A percentile compares a stretch with the other conserved stretches of the same genome.
These are phyloP conservation scores for Diplodia mutila DNA, from an alignment of 2,329 filamentous ascomycete genomes.

Conservation along the genomic window DNA sequence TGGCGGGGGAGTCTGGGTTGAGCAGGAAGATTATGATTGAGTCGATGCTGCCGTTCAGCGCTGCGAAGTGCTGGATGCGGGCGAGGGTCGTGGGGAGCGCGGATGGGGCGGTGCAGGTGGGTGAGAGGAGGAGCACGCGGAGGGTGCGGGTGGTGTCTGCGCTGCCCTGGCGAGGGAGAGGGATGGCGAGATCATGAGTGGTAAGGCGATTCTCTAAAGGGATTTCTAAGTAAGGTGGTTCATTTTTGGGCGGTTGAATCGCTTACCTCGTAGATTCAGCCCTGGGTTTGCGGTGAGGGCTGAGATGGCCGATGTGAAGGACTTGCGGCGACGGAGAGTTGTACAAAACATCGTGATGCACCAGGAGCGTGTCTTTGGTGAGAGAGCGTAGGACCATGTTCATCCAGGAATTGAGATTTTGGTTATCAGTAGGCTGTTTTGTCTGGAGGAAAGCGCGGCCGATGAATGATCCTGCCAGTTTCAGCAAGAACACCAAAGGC, in stretches of 20 bases:
- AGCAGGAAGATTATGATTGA: slow-evolving; percentile 18
- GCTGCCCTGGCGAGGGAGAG: not conserved
- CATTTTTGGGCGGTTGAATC: not conserved
- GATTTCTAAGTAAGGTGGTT: not conserved
- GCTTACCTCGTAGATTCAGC: slow-evolving; percentile 38
- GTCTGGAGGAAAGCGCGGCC: not conserved
- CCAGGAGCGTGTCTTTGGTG: not conserved
- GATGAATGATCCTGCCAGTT: not conserved
- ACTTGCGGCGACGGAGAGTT: slow-evolving; percentile 44
- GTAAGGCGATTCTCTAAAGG: slow-evolving; percentile 11
- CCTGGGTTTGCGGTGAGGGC: slow-evolving; percentile 34
- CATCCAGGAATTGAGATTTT: not conserved
- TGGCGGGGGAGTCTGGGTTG: not conserved
- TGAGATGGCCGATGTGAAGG: slow-evolving; percentile 45
- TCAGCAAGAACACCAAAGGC: not conserved
- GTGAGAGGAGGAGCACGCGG: slow-evolving; percentile 23
- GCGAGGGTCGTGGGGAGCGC: slow-evolving; percentile 1
- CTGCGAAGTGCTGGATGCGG: slow-evolving; percentile 22
- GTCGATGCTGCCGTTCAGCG: slow-evolving; percentile 9
- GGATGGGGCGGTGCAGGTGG: not conserved
- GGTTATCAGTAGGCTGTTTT: not conserved
- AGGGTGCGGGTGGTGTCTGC: not conserved
- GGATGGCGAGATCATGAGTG: slow-evolving; percentile 25
- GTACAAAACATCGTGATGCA: slow-evolving; percentile 44
- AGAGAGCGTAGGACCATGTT: not conserved